Evolutionary conservation across 2,329 filamentous ascomycete genomes (phyloP), one percentile per base, ranked within the genome.

Genomic region (Furcasterigmium sp.): DNA sequence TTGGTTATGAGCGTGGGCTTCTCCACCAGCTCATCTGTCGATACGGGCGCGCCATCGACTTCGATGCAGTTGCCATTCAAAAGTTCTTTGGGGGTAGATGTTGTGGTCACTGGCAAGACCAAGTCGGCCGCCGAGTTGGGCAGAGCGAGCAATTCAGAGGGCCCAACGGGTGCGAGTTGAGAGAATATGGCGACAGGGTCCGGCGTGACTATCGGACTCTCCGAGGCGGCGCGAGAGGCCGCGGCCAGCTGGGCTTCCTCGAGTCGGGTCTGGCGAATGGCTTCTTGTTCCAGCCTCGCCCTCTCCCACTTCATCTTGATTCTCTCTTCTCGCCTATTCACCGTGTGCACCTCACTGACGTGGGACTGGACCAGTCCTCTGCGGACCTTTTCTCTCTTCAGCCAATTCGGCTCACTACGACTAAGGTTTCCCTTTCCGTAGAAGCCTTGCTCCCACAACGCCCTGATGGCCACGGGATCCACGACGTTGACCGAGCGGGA

Each of bases 361-460:
- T 80, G 75, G 19, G 69, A 71, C 25, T 79, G 76, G 20, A 82
- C 67, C 14, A 82, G 64, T 10, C 86, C 86, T 46, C 75, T 75
- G 40, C 84, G 78, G 21, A 84, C 82, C 62, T 87, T 85, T 63
- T 95, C 89, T 49, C 86, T 76, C 51, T 87, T 86, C 40, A 95
- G 64, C 93, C 93, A 98, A 53, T 83, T 93, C 3, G 91, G 91
- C 62, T 98, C 91, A 71, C 91, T 96, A 55, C 94, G 82, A 68
- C 91, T 96, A 46, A 97, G 70, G 54, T 74, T 91, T 36, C 93
- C 93, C 64, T 96, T 96, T 38, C 94, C 94, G 64, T 91, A 98
- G 66, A 98, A 98, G 5, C 93, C 93, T 68, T 94, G 88, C 64
- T 95, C 87, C 93, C 94, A 98, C 19, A 98, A 66, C 2, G 84